These are phyloP conservation scores for Diplocarpon rosae DNA, from an alignment of 2,329 filamentous ascomycete species.

Conservation along the genomic window DNA sequence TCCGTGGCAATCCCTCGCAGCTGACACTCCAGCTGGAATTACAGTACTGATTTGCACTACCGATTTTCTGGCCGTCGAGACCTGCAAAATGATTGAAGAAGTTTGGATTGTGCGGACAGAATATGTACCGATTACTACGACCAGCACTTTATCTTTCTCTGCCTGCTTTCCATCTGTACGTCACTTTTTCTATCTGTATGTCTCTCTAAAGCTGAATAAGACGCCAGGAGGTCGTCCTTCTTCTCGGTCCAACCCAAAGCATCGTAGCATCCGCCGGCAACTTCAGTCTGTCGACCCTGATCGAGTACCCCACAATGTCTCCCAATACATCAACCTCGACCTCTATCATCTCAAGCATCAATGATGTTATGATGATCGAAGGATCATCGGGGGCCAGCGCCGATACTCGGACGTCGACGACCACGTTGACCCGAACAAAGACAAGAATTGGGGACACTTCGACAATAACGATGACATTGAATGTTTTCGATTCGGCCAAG, in stretches of 20 bases:
- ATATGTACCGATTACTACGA: slow-evolving; percentile 12
- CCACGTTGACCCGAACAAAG: neutral
- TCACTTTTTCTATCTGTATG: neutral
- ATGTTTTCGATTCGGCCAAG: no score
- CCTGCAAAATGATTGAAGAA: slow-evolving; percentile 15
- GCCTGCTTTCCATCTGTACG: slow-evolving; percentile 15
- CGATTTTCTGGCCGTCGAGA: slow-evolving; percentile 1
- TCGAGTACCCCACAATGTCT: slow-evolving; percentile 9
- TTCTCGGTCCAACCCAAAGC: slow-evolving; percentile 11
- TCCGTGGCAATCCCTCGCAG: slow-evolving; percentile 21
- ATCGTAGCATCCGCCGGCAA: slow-evolving; percentile 11
- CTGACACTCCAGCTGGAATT: slow-evolving; percentile 13
- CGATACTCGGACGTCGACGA: neutral
- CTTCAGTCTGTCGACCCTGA: slow-evolving; percentile 10
- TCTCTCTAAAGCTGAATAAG: neutral
- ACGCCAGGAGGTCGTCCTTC: slow-evolving; percentile 12
- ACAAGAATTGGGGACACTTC: neutral
- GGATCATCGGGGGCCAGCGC: neutral
- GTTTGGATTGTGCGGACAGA: slow-evolving; percentile 17
- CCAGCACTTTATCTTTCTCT: slow-evolving; percentile 13
- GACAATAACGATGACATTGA: slow-evolving; percentile 1
- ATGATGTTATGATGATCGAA: neutral
- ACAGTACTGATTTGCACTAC: slow-evolving; percentile 14
- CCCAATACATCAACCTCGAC: slow-evolving; percentile 6
- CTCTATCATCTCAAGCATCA: neutral